phyloP scores from a whole-genome alignment of 176 grass and related monocot species.

The Themeda triandra region DNA sequence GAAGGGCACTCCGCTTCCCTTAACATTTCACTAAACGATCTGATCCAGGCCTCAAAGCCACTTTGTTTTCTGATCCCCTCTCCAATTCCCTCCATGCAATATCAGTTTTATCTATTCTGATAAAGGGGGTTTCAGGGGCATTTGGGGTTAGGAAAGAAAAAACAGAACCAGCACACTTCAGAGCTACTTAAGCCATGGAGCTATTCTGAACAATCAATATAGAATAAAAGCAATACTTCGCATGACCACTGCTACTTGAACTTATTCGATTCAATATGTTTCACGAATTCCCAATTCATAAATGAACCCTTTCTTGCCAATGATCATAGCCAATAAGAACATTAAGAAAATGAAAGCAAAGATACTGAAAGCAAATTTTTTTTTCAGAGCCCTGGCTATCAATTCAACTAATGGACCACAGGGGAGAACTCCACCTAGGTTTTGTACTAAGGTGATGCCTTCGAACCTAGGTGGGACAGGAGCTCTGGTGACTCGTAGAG shows the following conservation, averaged over 20 bases:
- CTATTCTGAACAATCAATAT: neutral
- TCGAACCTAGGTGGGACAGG: neutral
- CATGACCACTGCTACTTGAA: neutral
- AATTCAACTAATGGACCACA: neutral
- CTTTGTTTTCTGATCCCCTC: neutral
- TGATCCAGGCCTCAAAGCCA: neutral
- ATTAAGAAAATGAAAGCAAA: neutral
- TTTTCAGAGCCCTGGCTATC: neutral
- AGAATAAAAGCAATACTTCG: neutral
- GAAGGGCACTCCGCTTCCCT: too few relatives aligned
- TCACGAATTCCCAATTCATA: neutral
- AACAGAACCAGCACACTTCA: neutral
- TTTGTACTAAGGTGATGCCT: neutral
- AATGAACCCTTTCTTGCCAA: neutral
- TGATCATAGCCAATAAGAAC: neutral
- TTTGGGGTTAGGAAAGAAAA: neutral
- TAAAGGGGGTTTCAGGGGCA: neutral
- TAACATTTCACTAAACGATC: neutral
- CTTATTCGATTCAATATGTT: neutral
- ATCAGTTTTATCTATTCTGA: neutral
- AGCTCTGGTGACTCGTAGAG: too few relatives aligned
- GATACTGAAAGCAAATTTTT: neutral
- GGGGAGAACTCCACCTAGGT: neutral
- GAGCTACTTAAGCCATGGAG: neutral
- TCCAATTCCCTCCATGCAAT: neutral